A percentile compares a stretch with the other conserved stretches of the same genome.
These are phyloP conservation scores for Phytophthora colocasiae DNA, from an alignment of 352 stramenopile genomes.

Conservation along the genomic window DNA sequence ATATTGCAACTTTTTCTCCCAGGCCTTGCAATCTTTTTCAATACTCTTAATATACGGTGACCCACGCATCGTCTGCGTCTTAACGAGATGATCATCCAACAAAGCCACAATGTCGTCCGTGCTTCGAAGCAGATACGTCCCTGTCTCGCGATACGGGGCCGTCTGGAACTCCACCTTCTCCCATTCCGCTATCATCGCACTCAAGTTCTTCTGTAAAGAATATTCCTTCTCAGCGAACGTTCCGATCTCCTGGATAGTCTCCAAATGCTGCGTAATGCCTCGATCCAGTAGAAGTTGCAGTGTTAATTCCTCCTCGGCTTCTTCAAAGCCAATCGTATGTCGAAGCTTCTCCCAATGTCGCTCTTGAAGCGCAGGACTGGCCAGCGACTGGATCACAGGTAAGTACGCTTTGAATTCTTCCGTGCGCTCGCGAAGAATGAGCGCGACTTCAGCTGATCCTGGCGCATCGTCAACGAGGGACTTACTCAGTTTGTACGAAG, in stretches of 20 bases:
- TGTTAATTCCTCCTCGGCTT: constrained; percentile 87
- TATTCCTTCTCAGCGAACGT: constrained; percentile 97
- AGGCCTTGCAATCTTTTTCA: constrained; percentile 91
- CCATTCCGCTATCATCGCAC: constrained; percentile 96
- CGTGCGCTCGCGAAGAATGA: constrained; percentile 90
- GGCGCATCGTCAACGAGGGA: constrained; percentile 89
- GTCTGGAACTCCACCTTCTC: constrained; percentile 94
- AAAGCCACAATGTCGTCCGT: constrained; percentile 93
- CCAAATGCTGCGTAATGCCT: constrained; percentile 88
- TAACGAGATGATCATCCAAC: constrained; percentile 95
- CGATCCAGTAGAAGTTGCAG: constrained; percentile 83
- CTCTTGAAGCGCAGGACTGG: constrained; percentile 92
- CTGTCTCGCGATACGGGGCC: constrained; percentile 92
- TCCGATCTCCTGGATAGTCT: constrained; percentile 90
- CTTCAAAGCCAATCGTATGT: constrained; percentile 90
- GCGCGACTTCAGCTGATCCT: constrained; percentile 87
- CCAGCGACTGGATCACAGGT: constrained; percentile 93
- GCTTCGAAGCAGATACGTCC: constrained; percentile 89
- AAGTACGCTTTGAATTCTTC: constrained; percentile 93
- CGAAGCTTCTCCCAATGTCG: constrained; percentile 93
- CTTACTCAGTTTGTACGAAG: constrained; percentile 92
- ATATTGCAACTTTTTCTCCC: constrained; percentile 92
- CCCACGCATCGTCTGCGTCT: constrained; percentile 95
- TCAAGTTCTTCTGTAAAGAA: constrained; percentile 92
- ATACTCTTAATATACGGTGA: constrained; percentile 96